A percentile compares a stretch with the other conserved stretches of the same genome.
Evolutionary conservation across 179 eudicot species (phyloP).

Genomic region (Gypsophila paniculata): DNA sequence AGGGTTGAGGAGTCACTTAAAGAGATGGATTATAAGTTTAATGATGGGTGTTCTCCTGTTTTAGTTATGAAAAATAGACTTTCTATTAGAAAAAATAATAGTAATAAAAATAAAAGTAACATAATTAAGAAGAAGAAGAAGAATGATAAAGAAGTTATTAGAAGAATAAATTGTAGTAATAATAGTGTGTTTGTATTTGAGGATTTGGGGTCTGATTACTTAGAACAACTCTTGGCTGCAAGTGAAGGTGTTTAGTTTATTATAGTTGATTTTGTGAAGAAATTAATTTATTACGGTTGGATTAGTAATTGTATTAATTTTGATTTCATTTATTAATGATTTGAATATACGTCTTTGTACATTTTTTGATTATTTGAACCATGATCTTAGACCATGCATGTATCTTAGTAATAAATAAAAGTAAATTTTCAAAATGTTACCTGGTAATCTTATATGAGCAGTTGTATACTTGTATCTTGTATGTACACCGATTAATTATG

Average conservation of each 20-base stretch:
- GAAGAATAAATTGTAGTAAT: neutral
- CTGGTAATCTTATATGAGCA: too few relatives aligned
- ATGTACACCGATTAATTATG: too few relatives aligned
- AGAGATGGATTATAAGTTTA: constrained; percentile 46
- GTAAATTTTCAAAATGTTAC: too few relatives aligned
- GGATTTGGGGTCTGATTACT: constrained; percentile 57
- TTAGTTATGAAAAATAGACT: constrained; percentile 59
- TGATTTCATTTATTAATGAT: too few relatives aligned
- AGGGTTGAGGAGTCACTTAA: constrained; percentile 46
- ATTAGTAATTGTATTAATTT: too few relatives aligned
- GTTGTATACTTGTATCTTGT: too few relatives aligned
- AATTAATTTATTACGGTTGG: too few relatives aligned
- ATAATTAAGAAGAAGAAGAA: constrained; percentile 17
- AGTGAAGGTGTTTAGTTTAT: constrained; percentile 23
- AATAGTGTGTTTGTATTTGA: constrained; percentile 50
- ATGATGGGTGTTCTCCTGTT: constrained; percentile 51
- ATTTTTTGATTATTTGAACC: too few relatives aligned
- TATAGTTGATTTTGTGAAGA: too few relatives aligned
- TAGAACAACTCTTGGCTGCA: constrained; percentile 54
- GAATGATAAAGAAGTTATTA: neutral
- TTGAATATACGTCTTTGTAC: too few relatives aligned
- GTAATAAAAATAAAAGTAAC: neutral
- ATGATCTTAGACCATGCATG: too few relatives aligned
- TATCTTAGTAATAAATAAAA: too few relatives aligned
- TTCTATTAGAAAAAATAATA: constrained; percentile 42